Base-by-base conservation (phyloP, 805 yeast species). In the Cyberlindnera maclurae region DNA sequence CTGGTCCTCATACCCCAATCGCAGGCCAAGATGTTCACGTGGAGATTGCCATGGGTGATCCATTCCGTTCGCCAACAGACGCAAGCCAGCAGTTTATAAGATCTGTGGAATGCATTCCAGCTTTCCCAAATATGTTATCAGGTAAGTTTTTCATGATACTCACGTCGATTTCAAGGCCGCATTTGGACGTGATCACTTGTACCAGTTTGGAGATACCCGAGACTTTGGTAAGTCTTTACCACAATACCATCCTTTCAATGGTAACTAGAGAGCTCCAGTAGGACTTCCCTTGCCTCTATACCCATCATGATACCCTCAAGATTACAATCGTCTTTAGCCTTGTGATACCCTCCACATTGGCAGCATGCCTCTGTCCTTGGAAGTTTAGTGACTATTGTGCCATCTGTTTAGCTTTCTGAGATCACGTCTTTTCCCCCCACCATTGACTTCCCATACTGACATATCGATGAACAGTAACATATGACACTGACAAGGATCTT, bases 41-140 rank as follows among this genome's bases (percentile, higher is more conserved):
- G 4, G 29, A 33, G 10, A 11, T 33, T 9, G 15, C 11, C 9
- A 33, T 33, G 17, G 35, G 24, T 10, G 29, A 33, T 24, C 35
- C 24, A 5, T 33, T 33, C 24, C 24, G 8, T 20, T 20, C 24
- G 24, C 24, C 24, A 20, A 20, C 24, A 6, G 24, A 6, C 8
- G 24, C 24, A 20, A 20, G 24, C 24, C 24, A 20, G 24, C 5
- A 20, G 24, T 8, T 20, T 8, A 20, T 20, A 20, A 20, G 8
- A 8, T 5, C 24, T 20, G 24, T 20, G 24, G 24, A 20, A 20
- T 20, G 24, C 8, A 5, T 6, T 10, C 36, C 36, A 16, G n/a
- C 13, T 5, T 33, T 33, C 12, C 36, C 36, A 16, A 30, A 33
- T 30, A 26, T 26, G 24, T 33, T 33, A 33, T 26, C 31, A 26